Conservation (phyloP, 176 grass and related monocot genomes). For the Triticum turgidum region DNA sequence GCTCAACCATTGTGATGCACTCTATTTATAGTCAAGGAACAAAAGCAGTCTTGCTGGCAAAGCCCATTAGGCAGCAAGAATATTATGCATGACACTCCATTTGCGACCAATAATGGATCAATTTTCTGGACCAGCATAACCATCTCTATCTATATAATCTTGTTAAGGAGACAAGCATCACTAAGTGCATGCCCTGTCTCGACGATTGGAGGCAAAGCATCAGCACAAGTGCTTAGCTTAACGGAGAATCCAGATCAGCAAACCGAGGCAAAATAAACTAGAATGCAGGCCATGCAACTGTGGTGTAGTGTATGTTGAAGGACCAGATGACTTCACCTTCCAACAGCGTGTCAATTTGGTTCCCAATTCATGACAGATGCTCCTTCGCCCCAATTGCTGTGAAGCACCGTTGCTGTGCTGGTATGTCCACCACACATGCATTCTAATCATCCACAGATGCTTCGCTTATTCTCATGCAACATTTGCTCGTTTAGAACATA, state of each 20-base stretch:
- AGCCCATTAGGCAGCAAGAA: no score
- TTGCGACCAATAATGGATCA: background rate
- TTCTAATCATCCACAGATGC: background rate
- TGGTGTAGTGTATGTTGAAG: background rate
- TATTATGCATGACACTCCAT: background rate
- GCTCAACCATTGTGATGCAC: background rate
- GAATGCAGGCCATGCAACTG: background rate
- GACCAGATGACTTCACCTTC: background rate
- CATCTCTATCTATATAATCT: background rate
- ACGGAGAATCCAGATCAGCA: background rate
- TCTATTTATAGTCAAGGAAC: conserved; percentile 33
- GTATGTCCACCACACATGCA: background rate
- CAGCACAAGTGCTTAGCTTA: conserved; percentile 7
- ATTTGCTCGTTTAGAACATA: background rate
- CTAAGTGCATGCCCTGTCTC: conserved; percentile 12
- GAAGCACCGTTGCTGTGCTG: conserved; percentile 20
- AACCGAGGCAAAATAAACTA: background rate
- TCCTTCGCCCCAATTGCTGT: background rate
- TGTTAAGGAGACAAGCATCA: conserved; percentile 19
- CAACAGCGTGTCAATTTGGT: conserved; percentile 14
- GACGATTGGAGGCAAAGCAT: conserved; percentile 1
- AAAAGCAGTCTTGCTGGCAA: conserved; percentile 1
- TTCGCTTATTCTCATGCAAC: background rate
- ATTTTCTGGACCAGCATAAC: background rate
- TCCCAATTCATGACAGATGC: background rate